Evolutionary conservation across 495 filamentous ascomycete species (phyloP).

Genomic region (Annulohypoxylon maeteangense): DNA sequence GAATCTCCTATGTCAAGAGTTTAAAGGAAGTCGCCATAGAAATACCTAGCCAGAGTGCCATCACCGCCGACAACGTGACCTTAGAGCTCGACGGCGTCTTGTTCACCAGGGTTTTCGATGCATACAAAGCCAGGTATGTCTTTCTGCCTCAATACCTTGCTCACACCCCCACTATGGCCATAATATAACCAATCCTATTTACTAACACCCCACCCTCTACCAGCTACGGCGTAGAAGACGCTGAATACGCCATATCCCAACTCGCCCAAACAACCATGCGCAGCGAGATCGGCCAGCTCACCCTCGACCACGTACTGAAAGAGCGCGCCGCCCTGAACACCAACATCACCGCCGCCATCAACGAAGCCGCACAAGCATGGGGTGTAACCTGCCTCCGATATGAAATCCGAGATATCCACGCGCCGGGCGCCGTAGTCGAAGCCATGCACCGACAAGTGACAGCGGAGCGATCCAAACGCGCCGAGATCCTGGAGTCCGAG

Average conservation of each 20-base stretch:
- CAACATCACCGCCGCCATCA: slow-evolving; percentile 98
- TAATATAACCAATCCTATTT: background rate
- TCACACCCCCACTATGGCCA: background rate
- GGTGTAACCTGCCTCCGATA: slow-evolving; percentile 95
- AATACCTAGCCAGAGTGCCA: slow-evolving; percentile 94
- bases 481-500: slow-evolving; percentile 95
- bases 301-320: slow-evolving; percentile 96
- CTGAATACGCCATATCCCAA: slow-evolving; percentile 98
- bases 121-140: slow-evolving; percentile 89
- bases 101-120: slow-evolving; percentile 95
- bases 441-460: slow-evolving; percentile 99
- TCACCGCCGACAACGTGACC: slow-evolving; percentile 98
- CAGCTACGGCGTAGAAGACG: slow-evolving; percentile 98
- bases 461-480: slow-evolving; percentile 93
- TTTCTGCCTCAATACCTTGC: background rate
- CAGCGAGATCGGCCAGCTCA: slow-evolving; percentile 94
- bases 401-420: slow-evolving; percentile 98
- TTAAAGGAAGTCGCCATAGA: slow-evolving; percentile 96
- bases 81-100: slow-evolving; percentile 94
- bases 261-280: slow-evolving; percentile 99
- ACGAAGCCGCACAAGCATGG: slow-evolving; percentile 96
- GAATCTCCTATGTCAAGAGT: slow-evolving; percentile 97
- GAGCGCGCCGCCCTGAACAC: slow-evolving; percentile 94
- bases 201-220: slow-evolving; percentile 26
- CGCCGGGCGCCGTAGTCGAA: slow-evolving; percentile 88